These are phyloP conservation scores for Carallia pectinifolia DNA, from an alignment of 345 rosid species.

Conservation along the genomic window DNA sequence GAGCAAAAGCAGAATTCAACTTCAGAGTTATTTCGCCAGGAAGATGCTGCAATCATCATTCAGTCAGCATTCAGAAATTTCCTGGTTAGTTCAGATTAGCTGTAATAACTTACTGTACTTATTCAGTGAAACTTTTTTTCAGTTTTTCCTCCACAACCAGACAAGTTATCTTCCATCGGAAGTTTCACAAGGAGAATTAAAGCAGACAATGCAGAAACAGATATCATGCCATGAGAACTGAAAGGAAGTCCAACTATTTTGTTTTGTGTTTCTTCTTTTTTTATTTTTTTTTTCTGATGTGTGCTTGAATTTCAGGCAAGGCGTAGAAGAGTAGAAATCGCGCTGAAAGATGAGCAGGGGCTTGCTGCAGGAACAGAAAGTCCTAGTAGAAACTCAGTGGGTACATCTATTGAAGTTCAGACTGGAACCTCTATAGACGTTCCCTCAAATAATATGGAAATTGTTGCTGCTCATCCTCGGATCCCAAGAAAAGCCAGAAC, in stretches of 20 bases:
- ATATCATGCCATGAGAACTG: neutral
- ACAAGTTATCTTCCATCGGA: no score
- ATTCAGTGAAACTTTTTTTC: no score
- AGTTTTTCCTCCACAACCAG: no score
- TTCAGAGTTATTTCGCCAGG: constrained; percentile 45
- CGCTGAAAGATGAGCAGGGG: constrained; percentile 25
- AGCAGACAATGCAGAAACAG: neutral
- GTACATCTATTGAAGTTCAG: constrained; percentile 77
- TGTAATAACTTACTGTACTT: constrained; percentile 4
- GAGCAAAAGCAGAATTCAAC: constrained; percentile 48
- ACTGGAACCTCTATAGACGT: constrained; percentile 58
- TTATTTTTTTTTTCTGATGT: neutral
- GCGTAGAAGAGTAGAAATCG: constrained; percentile 26
- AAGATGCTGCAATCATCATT: constrained; percentile 73
- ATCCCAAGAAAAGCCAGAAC: constrained; percentile 46
- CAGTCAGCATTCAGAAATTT: constrained; percentile 69
- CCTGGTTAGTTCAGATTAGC: constrained; percentile 38
- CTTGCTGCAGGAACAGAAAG: constrained; percentile 30
- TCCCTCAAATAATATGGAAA: constrained; percentile 39
- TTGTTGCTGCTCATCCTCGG: constrained; percentile 24
- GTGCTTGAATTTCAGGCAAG: constrained; percentile 41
- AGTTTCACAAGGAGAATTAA: no score
- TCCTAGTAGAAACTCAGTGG: constrained; percentile 50
- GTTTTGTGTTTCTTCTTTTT: no score
- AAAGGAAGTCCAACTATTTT: neutral